Evolutionary conservation across 2,329 filamentous ascomycete genomes (phyloP).

Genomic region (Monosporascus sp.): DNA sequence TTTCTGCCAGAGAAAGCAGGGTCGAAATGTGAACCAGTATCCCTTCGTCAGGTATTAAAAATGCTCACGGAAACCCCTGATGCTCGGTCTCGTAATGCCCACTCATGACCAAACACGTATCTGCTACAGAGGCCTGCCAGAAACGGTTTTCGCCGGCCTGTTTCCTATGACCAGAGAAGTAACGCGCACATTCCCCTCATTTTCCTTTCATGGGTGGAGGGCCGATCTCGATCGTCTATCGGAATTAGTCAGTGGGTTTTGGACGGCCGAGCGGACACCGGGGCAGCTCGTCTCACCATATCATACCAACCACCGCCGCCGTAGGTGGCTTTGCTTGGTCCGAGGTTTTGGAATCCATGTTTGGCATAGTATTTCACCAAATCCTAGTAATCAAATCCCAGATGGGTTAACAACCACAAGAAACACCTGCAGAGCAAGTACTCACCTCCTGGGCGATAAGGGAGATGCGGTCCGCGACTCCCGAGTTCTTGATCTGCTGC

Average conservation of each 20-base stretch:
- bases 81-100: background rate
- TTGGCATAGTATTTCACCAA: conserved; percentile 70
- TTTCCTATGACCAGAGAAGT: background rate
- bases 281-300: conserved; percentile 54
- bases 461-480: conserved; percentile 65
- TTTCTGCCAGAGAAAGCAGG: background rate
- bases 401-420: background rate
- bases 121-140: background rate
- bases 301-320: conserved; percentile 78
- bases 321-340: conserved; percentile 65
- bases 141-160: background rate
- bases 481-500: conserved; percentile 67
- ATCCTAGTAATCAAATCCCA: conserved; percentile 35
- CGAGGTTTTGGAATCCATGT: conserved; percentile 66
- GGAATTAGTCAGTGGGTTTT: background rate
- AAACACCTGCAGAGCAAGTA: conserved; percentile 4
- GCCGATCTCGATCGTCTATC: conserved; percentile 2
- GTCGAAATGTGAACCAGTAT: background rate
- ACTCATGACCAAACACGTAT: background rate
- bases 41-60: background rate
- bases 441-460: conserved; percentile 69
- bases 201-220: conserved; percentile 2
- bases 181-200: background rate
- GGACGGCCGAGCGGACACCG: background rate
- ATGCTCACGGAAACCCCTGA: background rate